Percentiles rank a stretch among this genome's conserved stretches.
Evolutionary conservation across 176 grass and related monocot species (phyloP).

Genomic region (Oryza nivara): DNA sequence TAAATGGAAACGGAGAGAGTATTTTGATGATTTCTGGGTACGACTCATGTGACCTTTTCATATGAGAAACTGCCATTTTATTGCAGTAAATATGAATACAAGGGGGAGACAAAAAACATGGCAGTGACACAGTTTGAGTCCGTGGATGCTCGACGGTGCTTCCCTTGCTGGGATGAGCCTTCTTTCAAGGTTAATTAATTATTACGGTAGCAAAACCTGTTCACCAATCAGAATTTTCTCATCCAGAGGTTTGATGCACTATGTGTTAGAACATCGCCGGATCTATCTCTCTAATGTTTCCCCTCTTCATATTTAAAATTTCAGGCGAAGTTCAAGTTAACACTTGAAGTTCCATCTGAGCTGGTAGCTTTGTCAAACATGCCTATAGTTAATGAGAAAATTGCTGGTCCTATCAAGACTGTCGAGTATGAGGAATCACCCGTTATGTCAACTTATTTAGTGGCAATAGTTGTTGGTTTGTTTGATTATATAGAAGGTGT

Average conservation of each 20-base stretch:
- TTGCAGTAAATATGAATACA: slow-evolving; percentile 59
- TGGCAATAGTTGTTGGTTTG: slow-evolving; percentile 79
- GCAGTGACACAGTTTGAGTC: slow-evolving; percentile 81
- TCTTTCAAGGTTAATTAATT: slow-evolving; percentile 59
- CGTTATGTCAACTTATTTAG: slow-evolving; percentile 94
- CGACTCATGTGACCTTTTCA: no score
- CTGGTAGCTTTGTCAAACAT: slow-evolving; percentile 86
- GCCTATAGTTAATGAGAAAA: slow-evolving; percentile 55
- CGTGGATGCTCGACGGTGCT: slow-evolving; percentile 76
- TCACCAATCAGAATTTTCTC: background rate
- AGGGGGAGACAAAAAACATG: slow-evolving; percentile 64
- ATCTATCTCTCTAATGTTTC: background rate
- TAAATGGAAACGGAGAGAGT: no score
- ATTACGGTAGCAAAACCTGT: slow-evolving; percentile 6
- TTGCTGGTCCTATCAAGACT: slow-evolving; percentile 51
- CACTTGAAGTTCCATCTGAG: slow-evolving; percentile 67
- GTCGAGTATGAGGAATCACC: slow-evolving; percentile 68
- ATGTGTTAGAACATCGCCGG: background rate
- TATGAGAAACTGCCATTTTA: slow-evolving; percentile 4
- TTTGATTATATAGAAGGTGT: slow-evolving; percentile 69
- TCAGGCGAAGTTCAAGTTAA: slow-evolving; percentile 86
- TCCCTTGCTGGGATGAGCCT: slow-evolving; percentile 93
- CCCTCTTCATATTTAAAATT: slow-evolving; percentile 17
- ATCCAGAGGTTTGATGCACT: slow-evolving; percentile 3
- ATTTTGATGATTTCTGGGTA: no score